Base-by-base conservation (phyloP, 2,329 filamentous ascomycete species). In the Cryphonectria naterciae region DNA sequence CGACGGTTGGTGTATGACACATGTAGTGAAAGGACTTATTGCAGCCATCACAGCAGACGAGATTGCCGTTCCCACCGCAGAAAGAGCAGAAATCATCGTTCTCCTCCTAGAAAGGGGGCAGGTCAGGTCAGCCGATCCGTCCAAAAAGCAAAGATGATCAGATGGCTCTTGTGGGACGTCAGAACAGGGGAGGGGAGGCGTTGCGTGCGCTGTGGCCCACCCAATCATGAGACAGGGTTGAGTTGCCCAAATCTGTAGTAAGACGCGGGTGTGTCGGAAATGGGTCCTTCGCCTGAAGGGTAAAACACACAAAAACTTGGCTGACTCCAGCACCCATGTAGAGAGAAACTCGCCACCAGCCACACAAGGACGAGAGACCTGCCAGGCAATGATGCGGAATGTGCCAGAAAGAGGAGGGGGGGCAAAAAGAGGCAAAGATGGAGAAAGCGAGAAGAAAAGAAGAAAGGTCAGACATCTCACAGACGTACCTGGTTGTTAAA, bases 31-130 rank as follows among this genome's bases (percentile, higher is more conserved):
- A 98, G 7, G 95, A 93, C 75, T 93, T 90, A 72, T 91, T 89
- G 82, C 96, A 99, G 73, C 92, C 93, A 83, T 98, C 96, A 81
- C 96, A 99, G 82, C 95, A 98, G 74, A 98, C 87, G 74, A 99
- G 88, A 75, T 94, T 90, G 70, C 95, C 95, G 75, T 89, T 92
- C 74, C 92, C 92, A 77, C 91, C 89, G 82, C 96, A 99, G 62
- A 94, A 90, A 73, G 91, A 91, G 83, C 95, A 99, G 78, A 92
- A 92, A 80, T 98, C 95, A 80, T 96, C 93, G 80, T 97, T 97
- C 73, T 97, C 92, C 75, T 88, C 84, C 85, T 87, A 79, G 72
- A 73, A 73, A 17, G 43, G 72, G 58, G 71, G 32, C 43, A 64
- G 5, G 28, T 35, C 66, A 64, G 67, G 69, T 73, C 61, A 73